A percentile compares a stretch with the other conserved stretches of the same genome.
Evolutionary conservation across 2,329 filamentous ascomycete species (phyloP).

Genomic region (Alternaria tenuissima): DNA sequence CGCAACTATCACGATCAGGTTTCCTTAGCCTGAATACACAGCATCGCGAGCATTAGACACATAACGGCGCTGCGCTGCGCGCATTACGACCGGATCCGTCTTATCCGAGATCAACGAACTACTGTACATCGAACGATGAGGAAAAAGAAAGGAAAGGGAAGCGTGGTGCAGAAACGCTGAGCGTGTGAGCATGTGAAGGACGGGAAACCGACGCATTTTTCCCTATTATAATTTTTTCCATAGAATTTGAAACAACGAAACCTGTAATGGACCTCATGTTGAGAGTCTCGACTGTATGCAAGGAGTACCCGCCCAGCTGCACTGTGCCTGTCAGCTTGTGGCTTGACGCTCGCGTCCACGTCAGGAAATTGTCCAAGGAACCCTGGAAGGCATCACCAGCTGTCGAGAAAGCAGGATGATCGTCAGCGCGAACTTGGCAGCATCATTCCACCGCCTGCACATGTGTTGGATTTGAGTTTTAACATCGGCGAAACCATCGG

Average conservation of each 20-base stretch:
- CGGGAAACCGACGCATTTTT: background rate
- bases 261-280: background rate
- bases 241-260: background rate
- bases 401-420: conserved; percentile 5
- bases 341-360: background rate
- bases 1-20: conserved; percentile 1
- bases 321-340: conserved; percentile 6
- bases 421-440: conserved; percentile 8
- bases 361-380: background rate
- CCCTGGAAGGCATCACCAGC: background rate
- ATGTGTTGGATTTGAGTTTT: conserved; percentile 3
- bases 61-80: conserved; percentile 2
- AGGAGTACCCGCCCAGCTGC: conserved; percentile 4
- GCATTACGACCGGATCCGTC: background rate
- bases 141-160: background rate
- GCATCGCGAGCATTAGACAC: conserved; percentile 5
- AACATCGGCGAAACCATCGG: background rate
- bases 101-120: background rate
- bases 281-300: conserved; percentile 2
- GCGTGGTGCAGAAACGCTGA: background rate
- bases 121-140: background rate
- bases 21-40: conserved; percentile 1
- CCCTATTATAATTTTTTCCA: too few relatives aligned
- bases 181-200: background rate
- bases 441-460: background rate